A percentile compares a stretch with the other conserved stretches of the same genome.
Conservation (phyloP, 371 early-diverging fungal species). For the Mortierella sp. region DNA sequence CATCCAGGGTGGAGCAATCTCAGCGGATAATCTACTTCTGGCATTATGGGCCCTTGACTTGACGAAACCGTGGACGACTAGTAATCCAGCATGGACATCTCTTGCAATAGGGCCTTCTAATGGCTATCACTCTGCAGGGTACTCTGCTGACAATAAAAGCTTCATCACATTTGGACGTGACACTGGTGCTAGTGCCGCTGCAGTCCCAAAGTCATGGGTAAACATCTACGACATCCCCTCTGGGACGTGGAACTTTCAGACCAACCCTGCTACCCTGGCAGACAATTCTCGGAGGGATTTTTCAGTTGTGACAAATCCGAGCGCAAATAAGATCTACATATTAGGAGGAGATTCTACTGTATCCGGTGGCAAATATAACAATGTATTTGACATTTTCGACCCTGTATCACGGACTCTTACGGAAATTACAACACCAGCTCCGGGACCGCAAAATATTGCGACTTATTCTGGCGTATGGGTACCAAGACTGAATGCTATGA, state of each 20-base stretch:
- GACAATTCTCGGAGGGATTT: slow-evolving; percentile 46
- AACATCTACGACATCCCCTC: slow-evolving; percentile 38
- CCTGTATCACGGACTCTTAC: slow-evolving; percentile 5
- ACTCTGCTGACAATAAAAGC: slow-evolving; percentile 34
- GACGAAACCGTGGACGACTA: slow-evolving; percentile 40
- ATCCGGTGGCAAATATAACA: slow-evolving; percentile 12
- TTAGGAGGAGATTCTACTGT: slow-evolving; percentile 34
- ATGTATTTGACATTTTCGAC: slow-evolving; percentile 32
- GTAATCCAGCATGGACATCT: slow-evolving; percentile 28
- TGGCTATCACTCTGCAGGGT: slow-evolving; percentile 46
- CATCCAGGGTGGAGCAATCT: slow-evolving; percentile 44
- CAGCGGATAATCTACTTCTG: slow-evolving; percentile 24
- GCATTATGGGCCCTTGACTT: slow-evolving; percentile 41
- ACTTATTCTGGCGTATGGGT: slow-evolving; percentile 43
- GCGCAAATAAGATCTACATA: slow-evolving; percentile 29
- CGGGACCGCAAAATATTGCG: slow-evolving; percentile 31
- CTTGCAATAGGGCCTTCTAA: slow-evolving; percentile 31
- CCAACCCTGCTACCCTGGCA: slow-evolving; percentile 22
- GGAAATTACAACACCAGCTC: slow-evolving; percentile 17
- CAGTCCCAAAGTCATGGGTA: slow-evolving; percentile 27
- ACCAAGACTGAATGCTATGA: slow-evolving; percentile 27
- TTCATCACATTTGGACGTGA: slow-evolving; percentile 53
- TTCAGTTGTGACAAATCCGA: slow-evolving; percentile 35
- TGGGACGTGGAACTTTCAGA: slow-evolving; percentile 7
- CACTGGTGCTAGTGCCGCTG: slow-evolving; percentile 22